Conservation (phyloP, 257 asterid species). For the Solanum sparsipilum region DNA sequence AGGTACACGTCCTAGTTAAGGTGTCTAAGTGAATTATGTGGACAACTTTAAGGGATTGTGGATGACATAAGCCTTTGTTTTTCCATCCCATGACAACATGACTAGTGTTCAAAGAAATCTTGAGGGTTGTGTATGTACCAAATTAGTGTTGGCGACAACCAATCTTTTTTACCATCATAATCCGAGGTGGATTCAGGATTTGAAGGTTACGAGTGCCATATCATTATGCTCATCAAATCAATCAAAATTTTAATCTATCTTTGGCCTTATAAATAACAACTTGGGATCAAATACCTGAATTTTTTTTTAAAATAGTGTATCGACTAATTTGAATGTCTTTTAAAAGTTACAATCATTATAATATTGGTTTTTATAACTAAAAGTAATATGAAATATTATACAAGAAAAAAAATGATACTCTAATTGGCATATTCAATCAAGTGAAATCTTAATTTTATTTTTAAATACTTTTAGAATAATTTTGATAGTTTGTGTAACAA, state of each 20-base stretch:
- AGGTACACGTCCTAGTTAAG: neutral
- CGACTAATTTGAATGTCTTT: neutral
- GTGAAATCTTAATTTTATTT: no score
- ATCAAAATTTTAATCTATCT: neutral
- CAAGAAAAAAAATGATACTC: neutral
- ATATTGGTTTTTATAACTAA: no score
- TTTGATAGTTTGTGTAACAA: no score
- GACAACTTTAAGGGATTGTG: neutral
- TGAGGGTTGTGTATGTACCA: neutral
- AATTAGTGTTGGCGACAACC: neutral
- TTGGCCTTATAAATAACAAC: neutral
- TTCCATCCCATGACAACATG: neutral
- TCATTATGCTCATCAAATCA: neutral
- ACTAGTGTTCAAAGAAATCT: neutral
- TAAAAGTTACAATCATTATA: neutral
- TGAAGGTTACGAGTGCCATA: no score
- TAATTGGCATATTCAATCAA: no score
- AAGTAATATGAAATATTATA: neutral
- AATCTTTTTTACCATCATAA: neutral
- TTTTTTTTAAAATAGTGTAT: no score
- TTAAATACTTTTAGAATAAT: no score
- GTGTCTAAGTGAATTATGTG: neutral
- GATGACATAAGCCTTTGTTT: neutral
- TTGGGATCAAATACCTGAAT: neutral
- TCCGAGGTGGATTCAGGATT: accelerated